Conservation (phyloP, 2,329 filamentous ascomycete genomes). For the Aspergillus calidoustus region DNA sequence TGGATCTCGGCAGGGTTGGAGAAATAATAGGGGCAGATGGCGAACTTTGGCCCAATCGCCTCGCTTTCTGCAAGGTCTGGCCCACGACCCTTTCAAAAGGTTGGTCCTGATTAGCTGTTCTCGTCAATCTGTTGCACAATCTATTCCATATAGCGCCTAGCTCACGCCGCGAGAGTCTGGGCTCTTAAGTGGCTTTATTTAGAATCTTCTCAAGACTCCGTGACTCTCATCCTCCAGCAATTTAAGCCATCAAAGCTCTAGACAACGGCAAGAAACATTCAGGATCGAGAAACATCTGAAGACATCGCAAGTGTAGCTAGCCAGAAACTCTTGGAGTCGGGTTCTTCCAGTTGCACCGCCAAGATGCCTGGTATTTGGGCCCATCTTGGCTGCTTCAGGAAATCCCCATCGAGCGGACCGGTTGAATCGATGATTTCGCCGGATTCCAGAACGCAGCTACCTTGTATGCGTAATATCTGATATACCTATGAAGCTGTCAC, state of each 20-base stretch:
- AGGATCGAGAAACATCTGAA: background rate
- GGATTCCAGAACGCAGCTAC: background rate
- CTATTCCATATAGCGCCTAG: background rate
- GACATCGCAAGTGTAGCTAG: background rate
- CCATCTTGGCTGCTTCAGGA: background rate
- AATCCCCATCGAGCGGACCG: background rate
- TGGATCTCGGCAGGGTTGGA: background rate
- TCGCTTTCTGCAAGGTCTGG: background rate
- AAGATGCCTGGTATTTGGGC: background rate
- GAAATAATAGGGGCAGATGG: conserved; percentile 3
- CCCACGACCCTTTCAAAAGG: background rate
- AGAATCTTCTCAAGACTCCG: background rate
- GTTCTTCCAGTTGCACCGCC: background rate
- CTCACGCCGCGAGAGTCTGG: background rate
- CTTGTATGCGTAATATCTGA: background rate
- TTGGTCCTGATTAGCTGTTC: background rate
- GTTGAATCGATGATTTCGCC: background rate
- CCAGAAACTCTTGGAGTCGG: background rate
- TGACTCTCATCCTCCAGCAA: background rate
- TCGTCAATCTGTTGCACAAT: background rate
- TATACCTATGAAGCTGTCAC: background rate
- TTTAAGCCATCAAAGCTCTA: background rate
- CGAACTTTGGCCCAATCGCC: background rate
- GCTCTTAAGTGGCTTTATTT: conserved; percentile 1
- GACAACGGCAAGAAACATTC: background rate